These are phyloP conservation scores for Lentinula sp. DNA, from an alignment of 768 basidiomycete genomes.

Conservation along the genomic window DNA sequence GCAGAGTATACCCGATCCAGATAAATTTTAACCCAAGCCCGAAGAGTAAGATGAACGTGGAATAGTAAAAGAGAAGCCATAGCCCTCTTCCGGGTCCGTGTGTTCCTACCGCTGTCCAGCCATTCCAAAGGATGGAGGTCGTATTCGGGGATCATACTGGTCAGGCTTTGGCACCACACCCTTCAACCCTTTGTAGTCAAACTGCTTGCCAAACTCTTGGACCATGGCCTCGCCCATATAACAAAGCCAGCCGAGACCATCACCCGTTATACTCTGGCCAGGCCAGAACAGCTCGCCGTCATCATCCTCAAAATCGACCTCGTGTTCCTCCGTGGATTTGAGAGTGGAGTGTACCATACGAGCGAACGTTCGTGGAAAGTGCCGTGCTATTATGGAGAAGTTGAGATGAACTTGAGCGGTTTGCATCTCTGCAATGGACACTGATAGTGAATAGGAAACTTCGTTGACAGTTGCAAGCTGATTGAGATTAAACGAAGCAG, in stretches of 20 bases:
- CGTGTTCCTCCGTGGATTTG: slow-evolving; percentile 61
- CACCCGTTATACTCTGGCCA: slow-evolving; percentile 62
- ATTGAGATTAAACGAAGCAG: slow-evolving; percentile 37
- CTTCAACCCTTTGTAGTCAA: slow-evolving; percentile 66
- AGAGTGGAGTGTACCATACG: slow-evolving; percentile 66
- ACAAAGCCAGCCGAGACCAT: slow-evolving; percentile 85
- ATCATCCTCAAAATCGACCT: slow-evolving; percentile 80
- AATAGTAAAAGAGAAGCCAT: background rate
- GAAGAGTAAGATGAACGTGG: background rate
- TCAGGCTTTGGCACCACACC: slow-evolving; percentile 72
- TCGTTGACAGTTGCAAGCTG: slow-evolving; percentile 38
- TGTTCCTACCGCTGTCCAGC: background rate
- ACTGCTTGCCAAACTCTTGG: slow-evolving; percentile 70
- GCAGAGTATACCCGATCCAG: background rate
- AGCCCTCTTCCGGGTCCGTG: background rate
- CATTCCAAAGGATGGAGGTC: background rate
- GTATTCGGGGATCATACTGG: background rate
- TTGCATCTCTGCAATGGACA: slow-evolving; percentile 42
- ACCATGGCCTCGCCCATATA: slow-evolving; percentile 85
- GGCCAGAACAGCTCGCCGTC: slow-evolving; percentile 88
- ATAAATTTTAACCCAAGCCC: background rate
- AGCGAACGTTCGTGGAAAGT: slow-evolving; percentile 72
- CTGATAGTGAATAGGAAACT: slow-evolving; percentile 28
- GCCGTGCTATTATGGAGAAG: slow-evolving; percentile 59
- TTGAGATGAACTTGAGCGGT: slow-evolving; percentile 51